phyloP scores from a whole-genome alignment of 257 asterid genomes.

The Penstemon barbatus region DNA sequence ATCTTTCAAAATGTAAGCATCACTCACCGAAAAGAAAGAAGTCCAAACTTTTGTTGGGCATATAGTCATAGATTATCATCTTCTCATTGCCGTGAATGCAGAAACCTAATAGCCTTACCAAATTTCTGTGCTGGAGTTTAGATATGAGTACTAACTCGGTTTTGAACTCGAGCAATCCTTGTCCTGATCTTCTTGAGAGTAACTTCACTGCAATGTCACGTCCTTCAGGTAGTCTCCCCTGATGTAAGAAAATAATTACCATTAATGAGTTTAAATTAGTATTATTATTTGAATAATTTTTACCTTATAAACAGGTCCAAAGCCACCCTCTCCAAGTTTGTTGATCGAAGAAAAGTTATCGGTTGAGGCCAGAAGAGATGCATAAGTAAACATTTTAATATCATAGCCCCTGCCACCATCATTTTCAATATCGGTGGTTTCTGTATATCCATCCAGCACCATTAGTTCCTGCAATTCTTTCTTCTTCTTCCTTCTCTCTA shows the following conservation, averaged over 20 bases:
- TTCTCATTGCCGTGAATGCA: slow-evolving; percentile 45
- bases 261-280: no score
- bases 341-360: slow-evolving; percentile 33
- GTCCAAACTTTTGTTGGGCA: slow-evolving; percentile 48
- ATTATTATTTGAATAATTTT: not conserved
- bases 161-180: slow-evolving; percentile 50
- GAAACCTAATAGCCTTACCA: slow-evolving; percentile 42
- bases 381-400: slow-evolving; percentile 31
- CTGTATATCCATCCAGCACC: slow-evolving; percentile 7
- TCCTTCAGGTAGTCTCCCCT: slow-evolving; percentile 43
- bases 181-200: slow-evolving; percentile 37
- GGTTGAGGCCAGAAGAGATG: slow-evolving; percentile 32
- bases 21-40: slow-evolving; percentile 37
- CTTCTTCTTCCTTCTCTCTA: slow-evolving; percentile 25
- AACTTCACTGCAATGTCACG: slow-evolving; percentile 45
- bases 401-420: slow-evolving; percentile 31
- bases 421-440: not conserved
- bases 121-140: slow-evolving; percentile 48
- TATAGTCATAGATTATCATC: slow-evolving; percentile 44
- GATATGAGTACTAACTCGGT: slow-evolving; percentile 42
- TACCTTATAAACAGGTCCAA: slow-evolving; percentile 47
- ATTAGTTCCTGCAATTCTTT: slow-evolving; percentile 14
- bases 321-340: slow-evolving; percentile 49
- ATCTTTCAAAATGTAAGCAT: not conserved
- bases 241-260: not conserved